Evolutionary conservation across 768 basidiomycete species (phyloP).

Genomic region (Phanerochaete carnosa): DNA sequence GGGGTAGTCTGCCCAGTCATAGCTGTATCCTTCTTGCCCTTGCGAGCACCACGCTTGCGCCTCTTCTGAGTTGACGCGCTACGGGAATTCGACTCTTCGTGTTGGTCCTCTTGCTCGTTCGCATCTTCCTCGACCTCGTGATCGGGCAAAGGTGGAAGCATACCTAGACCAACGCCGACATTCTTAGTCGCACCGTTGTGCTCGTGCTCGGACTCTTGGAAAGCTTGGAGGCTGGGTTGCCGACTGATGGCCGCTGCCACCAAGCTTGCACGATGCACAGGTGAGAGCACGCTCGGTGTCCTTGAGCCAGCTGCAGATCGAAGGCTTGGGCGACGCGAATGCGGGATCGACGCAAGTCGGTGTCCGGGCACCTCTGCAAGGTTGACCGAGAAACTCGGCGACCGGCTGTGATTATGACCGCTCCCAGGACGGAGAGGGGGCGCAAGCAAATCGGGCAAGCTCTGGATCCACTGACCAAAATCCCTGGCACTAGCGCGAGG

Average conservation of each 20-base stretch:
- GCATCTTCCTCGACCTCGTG: slow-evolving; percentile 40
- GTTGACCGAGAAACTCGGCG: slow-evolving; percentile 38
- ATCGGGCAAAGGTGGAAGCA: slow-evolving; percentile 22
- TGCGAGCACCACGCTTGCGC: slow-evolving; percentile 81
- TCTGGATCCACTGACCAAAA: slow-evolving; percentile 83
- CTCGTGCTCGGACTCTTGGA: slow-evolving; percentile 17
- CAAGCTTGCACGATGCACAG: slow-evolving; percentile 43
- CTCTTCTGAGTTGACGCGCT: slow-evolving; percentile 74
- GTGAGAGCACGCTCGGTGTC: slow-evolving; percentile 38
- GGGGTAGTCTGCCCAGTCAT: slow-evolving; percentile 15
- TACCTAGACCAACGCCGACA: slow-evolving; percentile 2
- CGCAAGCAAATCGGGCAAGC: slow-evolving; percentile 70
- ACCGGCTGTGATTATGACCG: slow-evolving; percentile 43
- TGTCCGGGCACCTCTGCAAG: slow-evolving; percentile 63
- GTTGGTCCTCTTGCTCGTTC: slow-evolving; percentile 31
- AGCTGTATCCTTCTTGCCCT: slow-evolving; percentile 55
- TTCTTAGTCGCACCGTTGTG: neutral
- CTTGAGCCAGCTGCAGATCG: slow-evolving; percentile 50
- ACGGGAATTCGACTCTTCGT: slow-evolving; percentile 46
- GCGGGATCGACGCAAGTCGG: slow-evolving; percentile 56
- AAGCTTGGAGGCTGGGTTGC: neutral
- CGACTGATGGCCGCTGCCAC: slow-evolving; percentile 19
- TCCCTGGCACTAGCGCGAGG: slow-evolving; percentile 74
- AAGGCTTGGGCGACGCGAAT: slow-evolving; percentile 70
- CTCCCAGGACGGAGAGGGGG: slow-evolving; percentile 19